Conservation (phyloP, 192 early-diverging fungal genomes). For the Linderina pennispora region DNA sequence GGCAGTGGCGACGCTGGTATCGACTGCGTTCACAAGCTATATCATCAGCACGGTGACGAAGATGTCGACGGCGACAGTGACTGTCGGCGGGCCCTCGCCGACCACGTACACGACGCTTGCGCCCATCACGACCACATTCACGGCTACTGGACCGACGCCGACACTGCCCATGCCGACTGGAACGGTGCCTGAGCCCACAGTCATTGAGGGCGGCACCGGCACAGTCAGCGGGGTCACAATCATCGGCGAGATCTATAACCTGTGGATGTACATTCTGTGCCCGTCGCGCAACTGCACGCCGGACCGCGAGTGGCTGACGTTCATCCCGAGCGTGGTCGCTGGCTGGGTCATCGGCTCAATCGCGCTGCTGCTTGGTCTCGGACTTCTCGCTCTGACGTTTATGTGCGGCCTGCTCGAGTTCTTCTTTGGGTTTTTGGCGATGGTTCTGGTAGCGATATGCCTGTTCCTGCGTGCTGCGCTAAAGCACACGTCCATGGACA, state of each 20-base stretch:
- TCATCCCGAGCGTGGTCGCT: constrained; percentile 35
- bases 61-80: constrained; percentile 5
- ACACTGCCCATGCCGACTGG: constrained; percentile 2
- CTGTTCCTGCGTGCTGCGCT: constrained; percentile 33
- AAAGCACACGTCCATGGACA: constrained; percentile 6
- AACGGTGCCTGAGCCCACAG: constrained; percentile 10
- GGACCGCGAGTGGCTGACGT: constrained; percentile 47
- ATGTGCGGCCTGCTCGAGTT: constrained; percentile 41
- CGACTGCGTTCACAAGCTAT: constrained; percentile 13
- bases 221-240: constrained; percentile 32
- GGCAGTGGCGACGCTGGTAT: background rate
- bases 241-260: constrained; percentile 26
- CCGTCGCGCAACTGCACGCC: constrained; percentile 35
- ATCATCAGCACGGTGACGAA: constrained; percentile 19
- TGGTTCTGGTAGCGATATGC: constrained; percentile 22
- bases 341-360: constrained; percentile 38
- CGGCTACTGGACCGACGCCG: constrained; percentile 7
- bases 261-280: constrained; percentile 46
- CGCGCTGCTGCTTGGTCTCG: constrained; percentile 29
- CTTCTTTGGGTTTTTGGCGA: constrained; percentile 32
- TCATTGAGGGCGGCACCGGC: constrained; percentile 31
- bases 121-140: constrained; percentile 29
- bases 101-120: constrained; percentile 17
- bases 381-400: constrained; percentile 27
- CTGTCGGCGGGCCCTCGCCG: constrained; percentile 6